Conservation (phyloP, 768 basidiomycete species). For the Boletus sensibilis region DNA sequence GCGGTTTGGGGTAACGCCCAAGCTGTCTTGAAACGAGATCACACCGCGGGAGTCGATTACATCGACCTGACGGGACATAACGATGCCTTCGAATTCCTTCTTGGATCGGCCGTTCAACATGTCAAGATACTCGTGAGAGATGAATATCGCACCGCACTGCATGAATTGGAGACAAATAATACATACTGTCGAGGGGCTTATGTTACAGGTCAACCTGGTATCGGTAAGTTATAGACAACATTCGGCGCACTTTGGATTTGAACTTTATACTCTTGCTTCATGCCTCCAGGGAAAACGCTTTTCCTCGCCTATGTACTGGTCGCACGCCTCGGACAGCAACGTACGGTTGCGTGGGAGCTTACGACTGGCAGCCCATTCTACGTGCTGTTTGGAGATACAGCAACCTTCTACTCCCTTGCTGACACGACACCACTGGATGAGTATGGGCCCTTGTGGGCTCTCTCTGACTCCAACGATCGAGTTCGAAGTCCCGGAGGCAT, state of each 20-base stretch:
- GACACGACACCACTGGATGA: neutral
- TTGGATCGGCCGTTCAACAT: too few species aligned
- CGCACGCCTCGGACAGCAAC: neutral
- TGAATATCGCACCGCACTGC: neutral
- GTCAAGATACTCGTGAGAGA: constrained; percentile 3
- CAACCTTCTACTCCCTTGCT: neutral
- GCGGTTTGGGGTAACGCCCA: neutral
- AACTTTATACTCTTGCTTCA: neutral
- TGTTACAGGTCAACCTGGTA: constrained; percentile 8
- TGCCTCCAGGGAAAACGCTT: neutral
- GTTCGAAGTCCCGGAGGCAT: neutral
- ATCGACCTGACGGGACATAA: neutral
- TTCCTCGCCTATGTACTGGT: neutral
- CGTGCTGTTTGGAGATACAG: neutral
- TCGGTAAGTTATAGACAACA: neutral
- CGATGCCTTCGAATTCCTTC: neutral
- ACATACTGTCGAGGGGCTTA: neutral
- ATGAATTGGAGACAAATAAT: neutral
- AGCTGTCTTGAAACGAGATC: neutral
- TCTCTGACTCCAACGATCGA: neutral
- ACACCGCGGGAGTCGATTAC: neutral
- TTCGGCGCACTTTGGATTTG: too few species aligned
- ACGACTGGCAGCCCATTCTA: neutral
- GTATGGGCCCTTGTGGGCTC: neutral
- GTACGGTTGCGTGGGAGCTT: neutral